Evolutionary conservation across 2,329 filamentous ascomycete species (phyloP).

Genomic region (Botrytis galanthina): DNA sequence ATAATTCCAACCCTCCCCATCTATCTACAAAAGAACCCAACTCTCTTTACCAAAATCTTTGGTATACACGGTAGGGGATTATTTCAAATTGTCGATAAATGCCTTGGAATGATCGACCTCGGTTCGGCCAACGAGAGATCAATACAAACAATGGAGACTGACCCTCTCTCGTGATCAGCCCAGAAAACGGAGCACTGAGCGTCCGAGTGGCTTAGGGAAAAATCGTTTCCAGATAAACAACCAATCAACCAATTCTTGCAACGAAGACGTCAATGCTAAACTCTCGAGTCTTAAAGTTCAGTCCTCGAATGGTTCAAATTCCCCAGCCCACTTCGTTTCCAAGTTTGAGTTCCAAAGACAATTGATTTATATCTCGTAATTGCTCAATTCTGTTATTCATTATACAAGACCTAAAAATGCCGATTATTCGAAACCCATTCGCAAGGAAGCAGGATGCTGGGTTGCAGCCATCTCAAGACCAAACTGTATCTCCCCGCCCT

Average conservation of each 20-base stretch:
- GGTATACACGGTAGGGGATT: neutral
- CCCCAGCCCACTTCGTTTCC: slow-evolving; percentile 1
- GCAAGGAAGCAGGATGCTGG: slow-evolving; percentile 52
- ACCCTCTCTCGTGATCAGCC: slow-evolving; percentile 19
- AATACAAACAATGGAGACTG: neutral
- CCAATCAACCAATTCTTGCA: slow-evolving; percentile 12
- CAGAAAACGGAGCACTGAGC: slow-evolving; percentile 14
- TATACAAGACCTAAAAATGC: neutral
- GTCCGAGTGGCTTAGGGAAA: slow-evolving; percentile 20
- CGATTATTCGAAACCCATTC: slow-evolving; percentile 62
- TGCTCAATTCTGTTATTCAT: neutral
- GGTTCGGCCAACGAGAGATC: slow-evolving; percentile 11
- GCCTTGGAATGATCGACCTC: slow-evolving; percentile 12
- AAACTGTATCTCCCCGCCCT: slow-evolving; percentile 46
- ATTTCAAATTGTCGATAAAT: neutral
- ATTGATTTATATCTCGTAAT: slow-evolving; percentile 17
- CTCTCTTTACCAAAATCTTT: neutral
- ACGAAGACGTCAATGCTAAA: slow-evolving; percentile 3
- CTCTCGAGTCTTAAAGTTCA: neutral
- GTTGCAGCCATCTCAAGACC: slow-evolving; percentile 43
- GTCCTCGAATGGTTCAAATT: slow-evolving; percentile 1
- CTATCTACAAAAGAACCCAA: neutral
- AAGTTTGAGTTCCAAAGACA: neutral
- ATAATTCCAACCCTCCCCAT: neutral
- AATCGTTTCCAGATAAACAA: slow-evolving; percentile 6